Conservation (phyloP, 768 basidiomycete species). For the Boletus subparvulus region DNA sequence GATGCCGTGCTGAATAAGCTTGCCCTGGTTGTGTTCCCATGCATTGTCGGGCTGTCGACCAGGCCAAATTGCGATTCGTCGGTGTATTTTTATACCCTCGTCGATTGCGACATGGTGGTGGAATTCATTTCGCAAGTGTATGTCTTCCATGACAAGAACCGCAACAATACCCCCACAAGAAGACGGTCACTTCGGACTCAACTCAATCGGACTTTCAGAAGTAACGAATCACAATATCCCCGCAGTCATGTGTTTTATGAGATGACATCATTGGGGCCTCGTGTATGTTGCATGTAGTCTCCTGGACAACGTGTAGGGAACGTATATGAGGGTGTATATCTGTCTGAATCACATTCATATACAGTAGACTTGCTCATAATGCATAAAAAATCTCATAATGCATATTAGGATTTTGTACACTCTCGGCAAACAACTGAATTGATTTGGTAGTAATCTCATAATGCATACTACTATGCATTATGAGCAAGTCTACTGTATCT, state of each 20-base stretch:
- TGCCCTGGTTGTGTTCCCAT: not conserved
- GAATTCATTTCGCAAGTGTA: constrained; percentile 4
- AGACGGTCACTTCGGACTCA: not conserved
- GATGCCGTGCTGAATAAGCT: constrained; percentile 7
- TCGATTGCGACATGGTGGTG: constrained; percentile 3
- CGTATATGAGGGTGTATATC: not conserved
- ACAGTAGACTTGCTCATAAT: no score
- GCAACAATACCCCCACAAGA: not conserved
- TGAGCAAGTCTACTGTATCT: no score
- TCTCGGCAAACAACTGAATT: no score
- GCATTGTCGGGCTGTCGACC: constrained; percentile 2
- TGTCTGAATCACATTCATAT: not conserved
- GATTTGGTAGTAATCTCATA: no score
- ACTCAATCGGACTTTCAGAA: no score
- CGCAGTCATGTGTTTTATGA: not conserved
- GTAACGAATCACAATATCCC: constrained; percentile 11
- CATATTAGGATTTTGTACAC: no score
- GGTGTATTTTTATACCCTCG: constrained; percentile 14
- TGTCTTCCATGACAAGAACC: not conserved
- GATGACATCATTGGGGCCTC: constrained; percentile 9
- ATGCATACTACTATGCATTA: no score
- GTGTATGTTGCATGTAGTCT: constrained; percentile 1
- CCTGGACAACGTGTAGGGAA: not conserved
- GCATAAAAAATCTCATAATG: no score
- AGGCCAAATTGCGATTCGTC: constrained; percentile 27